Conservation (phyloP, 495 filamentous ascomycete species). For the Amniculicola lignicola region DNA sequence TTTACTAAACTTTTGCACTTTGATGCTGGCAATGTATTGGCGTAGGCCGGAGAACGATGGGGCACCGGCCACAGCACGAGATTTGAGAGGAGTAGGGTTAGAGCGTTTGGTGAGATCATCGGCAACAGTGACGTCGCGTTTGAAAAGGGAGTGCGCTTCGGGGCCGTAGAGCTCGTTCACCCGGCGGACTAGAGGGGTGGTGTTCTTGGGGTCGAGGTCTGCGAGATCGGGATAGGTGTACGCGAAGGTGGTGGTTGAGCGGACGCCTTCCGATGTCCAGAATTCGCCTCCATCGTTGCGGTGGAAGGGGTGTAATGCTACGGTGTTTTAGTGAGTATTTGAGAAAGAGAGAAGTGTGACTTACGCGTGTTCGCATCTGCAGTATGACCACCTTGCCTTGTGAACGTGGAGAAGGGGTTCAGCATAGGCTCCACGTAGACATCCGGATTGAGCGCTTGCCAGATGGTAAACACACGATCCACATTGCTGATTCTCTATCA, state of each 20-base stretch:
- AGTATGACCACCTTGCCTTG: constrained; percentile 43
- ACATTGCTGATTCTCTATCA: constrained; percentile 51
- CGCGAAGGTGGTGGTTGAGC: constrained; percentile 44
- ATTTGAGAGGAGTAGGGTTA: background rate
- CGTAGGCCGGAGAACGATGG: constrained; percentile 28
- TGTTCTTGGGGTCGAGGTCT: constrained; percentile 32
- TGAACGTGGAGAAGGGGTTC: constrained; percentile 52
- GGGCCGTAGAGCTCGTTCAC: constrained; percentile 57
- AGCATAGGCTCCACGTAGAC: constrained; percentile 52
- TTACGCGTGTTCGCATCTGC: constrained; percentile 39
- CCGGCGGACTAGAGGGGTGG: constrained; percentile 41
- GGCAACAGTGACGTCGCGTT: constrained; percentile 3
- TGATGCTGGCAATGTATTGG: constrained; percentile 63
- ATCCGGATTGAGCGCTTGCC: constrained; percentile 64
- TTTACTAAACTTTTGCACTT: constrained; percentile 55
- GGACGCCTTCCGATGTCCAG: constrained; percentile 42
- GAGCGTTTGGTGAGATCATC: background rate
- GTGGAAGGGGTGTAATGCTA: constrained; percentile 48
- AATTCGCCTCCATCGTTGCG: constrained; percentile 36
- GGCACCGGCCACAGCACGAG: constrained; percentile 10
- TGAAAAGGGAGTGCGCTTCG: constrained; percentile 22
- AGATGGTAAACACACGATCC: constrained; percentile 68
- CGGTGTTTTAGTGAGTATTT: background rate
- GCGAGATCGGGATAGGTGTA: constrained; percentile 62
- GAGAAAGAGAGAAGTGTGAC: constrained; percentile 3